phyloP scores from a whole-genome alignment of 805 yeast genomes.

The Candida ovalis region DNA sequence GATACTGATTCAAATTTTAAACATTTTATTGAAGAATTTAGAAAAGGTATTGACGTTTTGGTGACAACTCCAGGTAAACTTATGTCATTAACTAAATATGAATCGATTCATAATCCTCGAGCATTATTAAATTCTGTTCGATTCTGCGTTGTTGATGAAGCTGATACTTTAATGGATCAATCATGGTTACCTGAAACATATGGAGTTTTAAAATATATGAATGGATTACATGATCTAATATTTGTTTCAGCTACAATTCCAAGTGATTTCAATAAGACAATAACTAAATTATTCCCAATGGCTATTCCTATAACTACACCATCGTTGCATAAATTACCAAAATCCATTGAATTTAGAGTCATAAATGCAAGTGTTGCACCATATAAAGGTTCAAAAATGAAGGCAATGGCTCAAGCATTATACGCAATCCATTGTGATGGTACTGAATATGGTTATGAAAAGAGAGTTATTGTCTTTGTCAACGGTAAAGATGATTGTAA shows the following conservation, averaged over 20 bases:
- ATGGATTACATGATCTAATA: conserved; percentile 56
- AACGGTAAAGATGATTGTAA: conserved; percentile 66
- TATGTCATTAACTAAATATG: conserved; percentile 29
- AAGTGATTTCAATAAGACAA: conserved; percentile 59
- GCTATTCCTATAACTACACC: conserved; percentile 71
- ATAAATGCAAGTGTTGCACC: conserved; percentile 78
- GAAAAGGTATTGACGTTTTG: conserved; percentile 65
- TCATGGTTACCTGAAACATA: conserved; percentile 71
- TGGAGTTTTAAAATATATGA: conserved; percentile 44
- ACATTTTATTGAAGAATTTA: conserved; percentile 45
- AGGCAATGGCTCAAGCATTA: conserved; percentile 83
- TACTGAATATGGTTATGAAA: conserved; percentile 69
- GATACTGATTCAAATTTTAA: conserved; percentile 54
- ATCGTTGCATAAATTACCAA: conserved; percentile 78
- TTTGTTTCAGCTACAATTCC: conserved; percentile 93
- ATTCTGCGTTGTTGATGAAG: conserved; percentile 82
- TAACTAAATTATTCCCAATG: conserved; percentile 61
- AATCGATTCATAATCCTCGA: conserved; percentile 30
- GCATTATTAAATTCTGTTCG: conserved; percentile 42
- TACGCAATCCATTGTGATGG: conserved; percentile 84
- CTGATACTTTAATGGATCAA: conserved; percentile 85
- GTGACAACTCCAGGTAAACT: conserved; percentile 85
- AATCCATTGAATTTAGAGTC: conserved; percentile 63
- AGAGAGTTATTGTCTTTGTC: conserved; percentile 81
- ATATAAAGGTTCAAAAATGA: conserved; percentile 75